These are phyloP conservation scores for Colletotrichum lupini DNA, from an alignment of 2,329 filamentous ascomycete genomes.

Conservation along the genomic window DNA sequence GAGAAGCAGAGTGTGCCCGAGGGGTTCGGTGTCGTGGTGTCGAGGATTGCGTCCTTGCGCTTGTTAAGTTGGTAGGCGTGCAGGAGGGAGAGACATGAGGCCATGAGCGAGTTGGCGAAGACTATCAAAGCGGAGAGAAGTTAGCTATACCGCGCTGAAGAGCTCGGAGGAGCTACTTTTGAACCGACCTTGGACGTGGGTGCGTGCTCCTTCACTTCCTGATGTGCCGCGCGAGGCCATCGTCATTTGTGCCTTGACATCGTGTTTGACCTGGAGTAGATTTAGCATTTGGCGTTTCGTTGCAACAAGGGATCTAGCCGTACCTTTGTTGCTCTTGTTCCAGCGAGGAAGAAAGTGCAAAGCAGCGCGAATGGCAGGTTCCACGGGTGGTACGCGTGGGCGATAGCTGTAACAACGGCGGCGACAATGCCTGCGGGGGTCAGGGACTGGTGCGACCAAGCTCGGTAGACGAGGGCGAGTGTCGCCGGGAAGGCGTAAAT, in stretches of 20 bases:
- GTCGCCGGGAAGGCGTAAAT: conserved; percentile 69
- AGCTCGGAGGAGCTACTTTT: neutral
- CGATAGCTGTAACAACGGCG: conserved; percentile 46
- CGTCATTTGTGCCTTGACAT: conserved; percentile 85
- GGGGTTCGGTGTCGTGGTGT: conserved; percentile 44
- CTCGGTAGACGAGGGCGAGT: conserved; percentile 71
- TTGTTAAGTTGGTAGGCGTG: conserved; percentile 69
- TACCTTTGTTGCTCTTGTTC: conserved; percentile 86
- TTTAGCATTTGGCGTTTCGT: neutral
- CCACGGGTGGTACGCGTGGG: conserved; percentile 92
- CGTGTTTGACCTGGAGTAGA: conserved; percentile 78
- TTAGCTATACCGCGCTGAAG: neutral
- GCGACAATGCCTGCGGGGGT: conserved; percentile 42
- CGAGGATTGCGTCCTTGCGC: conserved; percentile 54
- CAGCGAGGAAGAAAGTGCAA: conserved; percentile 86
- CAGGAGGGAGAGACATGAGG: conserved; percentile 71
- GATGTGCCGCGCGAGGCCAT: conserved; percentile 77
- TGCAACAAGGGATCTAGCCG: neutral
- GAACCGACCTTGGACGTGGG: conserved; percentile 78
- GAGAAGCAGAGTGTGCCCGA: conserved; percentile 64
- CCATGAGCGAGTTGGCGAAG: conserved; percentile 86
- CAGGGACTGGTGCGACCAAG: conserved; percentile 79
- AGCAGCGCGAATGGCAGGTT: conserved; percentile 89
- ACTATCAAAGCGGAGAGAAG: conserved; percentile 55
- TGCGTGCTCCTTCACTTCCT: conserved; percentile 85